Conservation (phyloP, 106 monocot species). For the Phalaenopsis equestris region DNA sequence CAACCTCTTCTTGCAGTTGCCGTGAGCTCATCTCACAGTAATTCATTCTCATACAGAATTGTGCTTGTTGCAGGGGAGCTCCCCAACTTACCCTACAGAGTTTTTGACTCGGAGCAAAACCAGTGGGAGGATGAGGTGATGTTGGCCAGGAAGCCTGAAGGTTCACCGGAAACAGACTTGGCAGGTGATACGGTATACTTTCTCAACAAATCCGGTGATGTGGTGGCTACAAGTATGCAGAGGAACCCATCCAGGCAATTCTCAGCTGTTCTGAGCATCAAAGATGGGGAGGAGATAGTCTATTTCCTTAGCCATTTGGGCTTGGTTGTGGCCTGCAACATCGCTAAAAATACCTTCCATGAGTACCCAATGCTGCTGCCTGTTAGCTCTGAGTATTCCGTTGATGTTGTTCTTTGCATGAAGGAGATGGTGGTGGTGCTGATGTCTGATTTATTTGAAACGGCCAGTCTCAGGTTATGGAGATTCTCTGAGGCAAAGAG, state of each 20-base stretch:
- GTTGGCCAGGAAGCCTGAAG: conserved; percentile 15
- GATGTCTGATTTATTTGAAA: conserved; percentile 67
- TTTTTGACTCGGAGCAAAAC: conserved; percentile 38
- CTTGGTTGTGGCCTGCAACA: conserved; percentile 20
- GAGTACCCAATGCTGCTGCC: conserved; percentile 46
- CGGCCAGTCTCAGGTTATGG: conserved; percentile 68
- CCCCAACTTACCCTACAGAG: conserved; percentile 29
- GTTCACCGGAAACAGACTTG: conserved; percentile 10
- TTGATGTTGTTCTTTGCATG: conserved; percentile 26
- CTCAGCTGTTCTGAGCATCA: conserved; percentile 51
- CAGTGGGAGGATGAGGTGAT: conserved; percentile 43
- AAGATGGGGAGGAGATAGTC: conserved; percentile 30
- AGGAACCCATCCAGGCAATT: conserved; percentile 72
- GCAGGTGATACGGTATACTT: conserved; percentile 41
- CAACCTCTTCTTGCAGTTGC: conserved; percentile 54
- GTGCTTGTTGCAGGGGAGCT: conserved; percentile 44
- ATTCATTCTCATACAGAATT: conserved; percentile 31
- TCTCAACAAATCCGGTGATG: conserved; percentile 79
- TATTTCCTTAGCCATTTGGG: conserved; percentile 33
- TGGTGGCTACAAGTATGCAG: conserved; percentile 75
- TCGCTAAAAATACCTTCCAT: conserved; percentile 8
- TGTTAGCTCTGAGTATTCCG: conserved; percentile 26
- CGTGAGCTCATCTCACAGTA: conserved; percentile 32
- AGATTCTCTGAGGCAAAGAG: conserved; percentile 29
- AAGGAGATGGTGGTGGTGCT: conserved; percentile 52